A percentile compares a stretch with the other conserved stretches of the same genome.
These are phyloP conservation scores for Trichoderma polysporum DNA, from an alignment of 2,329 filamentous ascomycete genomes.

Conservation along the genomic window DNA sequence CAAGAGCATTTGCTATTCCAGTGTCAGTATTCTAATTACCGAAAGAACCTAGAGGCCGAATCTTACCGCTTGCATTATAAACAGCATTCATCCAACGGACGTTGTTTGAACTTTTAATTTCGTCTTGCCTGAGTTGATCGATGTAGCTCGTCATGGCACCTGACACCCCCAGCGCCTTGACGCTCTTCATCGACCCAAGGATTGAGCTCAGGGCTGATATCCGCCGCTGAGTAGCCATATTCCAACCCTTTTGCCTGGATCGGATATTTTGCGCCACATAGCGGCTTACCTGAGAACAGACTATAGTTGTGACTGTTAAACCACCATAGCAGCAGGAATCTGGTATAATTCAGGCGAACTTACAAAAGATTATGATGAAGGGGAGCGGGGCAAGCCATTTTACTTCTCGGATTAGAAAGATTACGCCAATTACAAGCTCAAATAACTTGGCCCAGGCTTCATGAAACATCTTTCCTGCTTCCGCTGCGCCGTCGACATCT, in stretches of 20 bases:
- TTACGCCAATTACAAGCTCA: conserved; percentile 42
- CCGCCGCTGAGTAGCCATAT: conserved; percentile 41
- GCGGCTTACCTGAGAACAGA: conserved; percentile 43
- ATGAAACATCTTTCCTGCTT: conserved; percentile 39
- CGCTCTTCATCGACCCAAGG: conserved; percentile 38
- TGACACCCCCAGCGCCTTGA: conserved; percentile 43
- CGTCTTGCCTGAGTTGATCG: conserved; percentile 31
- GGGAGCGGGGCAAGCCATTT: conserved; percentile 45
- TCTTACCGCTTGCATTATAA: conserved; percentile 42
- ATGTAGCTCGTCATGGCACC: conserved; percentile 25
- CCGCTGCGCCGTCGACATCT: conserved; percentile 39
- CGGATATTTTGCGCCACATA: conserved; percentile 41
- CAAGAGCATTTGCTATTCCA: conserved; percentile 40
- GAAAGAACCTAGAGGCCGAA: not conserved
- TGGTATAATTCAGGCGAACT: conserved; percentile 20
- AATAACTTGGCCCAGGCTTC: conserved; percentile 44
- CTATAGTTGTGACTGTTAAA: conserved; percentile 26
- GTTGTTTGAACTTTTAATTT: conserved; percentile 31
- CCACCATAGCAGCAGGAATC: not conserved
- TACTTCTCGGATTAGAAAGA: conserved; percentile 40
- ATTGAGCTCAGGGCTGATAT: conserved; percentile 38
- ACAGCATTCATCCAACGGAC: conserved; percentile 42
- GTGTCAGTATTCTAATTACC: not conserved
- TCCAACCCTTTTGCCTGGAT: conserved; percentile 40
- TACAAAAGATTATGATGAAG: conserved; percentile 42